A percentile compares a stretch with the other conserved stretches of the same genome.
phyloP scores from a whole-genome alignment of 2,329 filamentous ascomycete species.

The Diplodia mutila region DNA sequence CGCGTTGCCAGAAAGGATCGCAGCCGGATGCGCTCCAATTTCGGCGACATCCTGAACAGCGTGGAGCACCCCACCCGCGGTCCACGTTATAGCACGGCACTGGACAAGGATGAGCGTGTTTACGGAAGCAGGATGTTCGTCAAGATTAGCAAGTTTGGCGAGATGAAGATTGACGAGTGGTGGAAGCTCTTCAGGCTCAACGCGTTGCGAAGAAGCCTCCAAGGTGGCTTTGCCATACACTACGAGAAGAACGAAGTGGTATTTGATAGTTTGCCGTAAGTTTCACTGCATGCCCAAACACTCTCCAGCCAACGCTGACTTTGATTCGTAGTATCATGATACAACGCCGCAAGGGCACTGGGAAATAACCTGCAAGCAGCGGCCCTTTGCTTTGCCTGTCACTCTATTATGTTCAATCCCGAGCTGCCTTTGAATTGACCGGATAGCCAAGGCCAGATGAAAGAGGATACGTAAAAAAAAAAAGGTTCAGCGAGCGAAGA shows the following conservation, averaged over 20 bases:
- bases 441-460: not conserved
- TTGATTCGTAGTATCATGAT: not conserved
- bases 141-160: conserved; percentile 61
- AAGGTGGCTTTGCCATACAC: conserved; percentile 46
- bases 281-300: not conserved
- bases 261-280: conserved; percentile 24
- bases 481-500: not conserved
- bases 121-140: conserved; percentile 67
- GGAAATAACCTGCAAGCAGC: not conserved
- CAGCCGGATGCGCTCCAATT: conserved; percentile 67
- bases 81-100: conserved; percentile 67
- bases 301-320: not conserved
- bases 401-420: not conserved
- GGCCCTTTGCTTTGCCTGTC: not conserved
- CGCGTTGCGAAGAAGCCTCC: conserved; percentile 62
- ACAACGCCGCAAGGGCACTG: not conserved
- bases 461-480: not conserved
- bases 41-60: conserved; percentile 67
- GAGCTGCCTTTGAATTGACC: not conserved
- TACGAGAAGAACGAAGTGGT: conserved; percentile 42
- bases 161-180: conserved; percentile 71
- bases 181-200: conserved; percentile 71
- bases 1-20: conserved; percentile 68
- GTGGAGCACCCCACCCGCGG: conserved; percentile 69
- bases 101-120: conserved; percentile 62